A percentile compares a stretch with the other conserved stretches of the same genome.
Evolutionary conservation across 2,329 filamentous ascomycete genomes (phyloP).

Genomic region (Colletotrichum melonis): DNA sequence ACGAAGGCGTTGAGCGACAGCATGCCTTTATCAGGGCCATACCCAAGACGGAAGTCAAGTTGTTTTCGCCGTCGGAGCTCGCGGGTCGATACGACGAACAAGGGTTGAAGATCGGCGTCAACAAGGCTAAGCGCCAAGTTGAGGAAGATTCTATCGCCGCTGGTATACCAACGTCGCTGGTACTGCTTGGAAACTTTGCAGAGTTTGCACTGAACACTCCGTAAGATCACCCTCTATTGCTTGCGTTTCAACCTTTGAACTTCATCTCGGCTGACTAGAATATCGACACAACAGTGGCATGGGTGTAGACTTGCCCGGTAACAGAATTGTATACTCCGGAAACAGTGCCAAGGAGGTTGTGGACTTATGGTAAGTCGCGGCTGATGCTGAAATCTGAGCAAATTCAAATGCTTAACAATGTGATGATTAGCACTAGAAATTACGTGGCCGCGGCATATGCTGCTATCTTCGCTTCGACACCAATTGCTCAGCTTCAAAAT

Average conservation of each 20-base stretch:
- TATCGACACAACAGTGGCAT: not conserved
- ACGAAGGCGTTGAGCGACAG: conserved; percentile 39
- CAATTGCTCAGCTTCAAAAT: conserved; percentile 37
- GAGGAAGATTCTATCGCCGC: conserved; percentile 39
- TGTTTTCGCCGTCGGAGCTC: conserved; percentile 44
- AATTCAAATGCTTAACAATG: not conserved
- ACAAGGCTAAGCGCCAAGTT: conserved; percentile 40
- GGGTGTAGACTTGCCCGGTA: conserved; percentile 11
- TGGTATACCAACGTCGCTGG: conserved; percentile 38
- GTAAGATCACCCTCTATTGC: not conserved
- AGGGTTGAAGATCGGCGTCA: conserved; percentile 37
- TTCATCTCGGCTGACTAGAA: not conserved
- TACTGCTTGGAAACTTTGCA: conserved; percentile 41
- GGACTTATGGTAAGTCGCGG: conserved; percentile 4
- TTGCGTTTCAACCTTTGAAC: too few species aligned
- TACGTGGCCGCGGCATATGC: conserved; percentile 44
- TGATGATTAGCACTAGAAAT: conserved; percentile 37
- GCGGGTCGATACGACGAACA: conserved; percentile 40
- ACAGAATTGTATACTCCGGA: conserved; percentile 5
- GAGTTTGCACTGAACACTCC: conserved; percentile 40
- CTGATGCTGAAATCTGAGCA: not conserved
- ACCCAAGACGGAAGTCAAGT: conserved; percentile 41
- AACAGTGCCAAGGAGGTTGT: conserved; percentile 1
- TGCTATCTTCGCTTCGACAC: conserved; percentile 42
- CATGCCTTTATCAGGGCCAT: conserved; percentile 43